phyloP scores from a whole-genome alignment of 257 asterid genomes.

The Prunella vulgaris region DNA sequence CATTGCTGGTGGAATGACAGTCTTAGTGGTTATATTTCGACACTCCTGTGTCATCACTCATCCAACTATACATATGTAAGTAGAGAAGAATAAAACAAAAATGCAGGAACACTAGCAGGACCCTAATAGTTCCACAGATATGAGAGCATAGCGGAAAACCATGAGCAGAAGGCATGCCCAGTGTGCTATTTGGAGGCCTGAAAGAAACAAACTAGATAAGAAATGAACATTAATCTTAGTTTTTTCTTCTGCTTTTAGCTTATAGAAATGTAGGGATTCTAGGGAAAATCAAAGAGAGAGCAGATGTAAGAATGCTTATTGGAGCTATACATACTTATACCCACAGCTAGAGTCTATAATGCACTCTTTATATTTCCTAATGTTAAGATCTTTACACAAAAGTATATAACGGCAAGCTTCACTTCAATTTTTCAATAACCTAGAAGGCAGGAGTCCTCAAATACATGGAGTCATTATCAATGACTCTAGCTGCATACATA shows the following conservation, averaged over 20 bases:
- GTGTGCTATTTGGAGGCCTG: background rate
- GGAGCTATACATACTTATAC: background rate
- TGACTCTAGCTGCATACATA: background rate
- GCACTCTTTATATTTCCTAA: background rate
- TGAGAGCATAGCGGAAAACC: background rate
- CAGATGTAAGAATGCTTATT: background rate
- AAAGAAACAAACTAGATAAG: constrained; percentile 7
- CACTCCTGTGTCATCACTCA: background rate
- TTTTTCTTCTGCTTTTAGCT: background rate
- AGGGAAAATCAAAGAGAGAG: background rate
- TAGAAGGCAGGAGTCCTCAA: background rate
- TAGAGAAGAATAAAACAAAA: background rate
- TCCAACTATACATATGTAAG: background rate
- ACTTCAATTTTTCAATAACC: background rate
- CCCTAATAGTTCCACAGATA: background rate
- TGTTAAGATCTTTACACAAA: background rate
- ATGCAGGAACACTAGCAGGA: background rate
- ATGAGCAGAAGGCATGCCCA: background rate
- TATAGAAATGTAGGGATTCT: background rate
- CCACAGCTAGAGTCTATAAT: background rate
- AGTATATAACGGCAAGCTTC: background rate
- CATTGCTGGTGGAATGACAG: background rate
- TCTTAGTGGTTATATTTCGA: background rate
- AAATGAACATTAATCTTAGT: constrained; percentile 2
- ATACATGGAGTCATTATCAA: constrained; percentile 16